Percentiles rank a stretch among this genome's conserved stretches.
phyloP scores from a whole-genome alignment of 495 filamentous ascomycete genomes.

The Xylaria sp. region DNA sequence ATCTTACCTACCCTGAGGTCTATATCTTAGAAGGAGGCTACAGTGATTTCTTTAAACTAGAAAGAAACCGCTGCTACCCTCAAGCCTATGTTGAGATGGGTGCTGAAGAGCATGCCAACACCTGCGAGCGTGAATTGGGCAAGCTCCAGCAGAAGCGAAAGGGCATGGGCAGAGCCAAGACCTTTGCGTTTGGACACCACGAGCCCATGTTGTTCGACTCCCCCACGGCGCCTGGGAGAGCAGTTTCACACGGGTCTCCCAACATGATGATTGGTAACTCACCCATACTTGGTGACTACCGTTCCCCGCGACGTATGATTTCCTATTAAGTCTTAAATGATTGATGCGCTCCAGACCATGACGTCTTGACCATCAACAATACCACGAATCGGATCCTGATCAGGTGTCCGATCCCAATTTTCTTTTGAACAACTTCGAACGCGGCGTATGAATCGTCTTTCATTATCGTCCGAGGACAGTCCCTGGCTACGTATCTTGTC shows the following conservation, averaged over 20 bases:
- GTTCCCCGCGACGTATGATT: slow-evolving; percentile 71
- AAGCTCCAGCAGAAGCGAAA: slow-evolving; percentile 79
- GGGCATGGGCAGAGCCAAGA: slow-evolving; percentile 87
- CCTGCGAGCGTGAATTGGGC: slow-evolving; percentile 92
- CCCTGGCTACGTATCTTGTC: slow-evolving; percentile 1
- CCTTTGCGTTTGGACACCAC: slow-evolving; percentile 86
- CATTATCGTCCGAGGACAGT: slow-evolving; percentile 9
- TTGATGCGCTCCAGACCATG: background rate
- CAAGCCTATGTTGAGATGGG: slow-evolving; percentile 97
- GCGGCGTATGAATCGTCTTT: slow-evolving; percentile 5
- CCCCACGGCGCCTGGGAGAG: slow-evolving; percentile 71
- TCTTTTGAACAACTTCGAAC: background rate
- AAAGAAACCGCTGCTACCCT: slow-evolving; percentile 82
- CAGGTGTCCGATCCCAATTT: background rate
- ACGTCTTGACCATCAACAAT: slow-evolving; percentile 10
- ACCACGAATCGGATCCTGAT: background rate
- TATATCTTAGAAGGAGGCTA: slow-evolving; percentile 98
- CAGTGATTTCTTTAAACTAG: slow-evolving; percentile 82
- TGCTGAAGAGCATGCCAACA: slow-evolving; percentile 83
- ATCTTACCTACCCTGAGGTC: slow-evolving; percentile 89
- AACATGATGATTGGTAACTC: slow-evolving; percentile 60
- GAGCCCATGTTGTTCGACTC: slow-evolving; percentile 73
- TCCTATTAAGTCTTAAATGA: slow-evolving; percentile 61
- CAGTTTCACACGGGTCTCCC: slow-evolving; percentile 47
- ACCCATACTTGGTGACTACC: slow-evolving; percentile 57